Evolutionary conservation across 805 yeast genomes (phyloP).

Genomic region (Saccharomyces mikatae): DNA sequence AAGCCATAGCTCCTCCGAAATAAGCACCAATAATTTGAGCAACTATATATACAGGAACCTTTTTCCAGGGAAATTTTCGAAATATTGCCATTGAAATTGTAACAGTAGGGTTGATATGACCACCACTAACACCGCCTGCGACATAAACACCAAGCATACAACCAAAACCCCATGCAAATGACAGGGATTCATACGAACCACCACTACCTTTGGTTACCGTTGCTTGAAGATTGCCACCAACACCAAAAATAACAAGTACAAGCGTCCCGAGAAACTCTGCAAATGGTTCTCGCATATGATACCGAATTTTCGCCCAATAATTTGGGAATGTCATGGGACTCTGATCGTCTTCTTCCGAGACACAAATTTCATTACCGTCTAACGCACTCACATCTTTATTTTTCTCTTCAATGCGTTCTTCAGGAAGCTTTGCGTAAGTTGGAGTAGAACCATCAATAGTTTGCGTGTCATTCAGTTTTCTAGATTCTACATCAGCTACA

Average conservation of each 20-base stretch:
- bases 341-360: slow-evolving; percentile 2
- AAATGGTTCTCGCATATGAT: slow-evolving; percentile 31
- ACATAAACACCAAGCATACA: slow-evolving; percentile 38
- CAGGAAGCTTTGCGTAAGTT: background rate
- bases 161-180: slow-evolving; percentile 41
- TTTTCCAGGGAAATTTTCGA: slow-evolving; percentile 41
- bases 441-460: background rate
- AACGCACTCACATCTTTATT: background rate
- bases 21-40: slow-evolving; percentile 40
- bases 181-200: slow-evolving; percentile 34
- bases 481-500: slow-evolving; percentile 4
- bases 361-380: slow-evolving; percentile 3
- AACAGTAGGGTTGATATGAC: slow-evolving; percentile 42
- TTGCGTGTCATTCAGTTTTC: background rate
- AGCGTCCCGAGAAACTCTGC: slow-evolving; percentile 41
- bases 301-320: slow-evolving; percentile 13
- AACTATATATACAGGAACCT: slow-evolving; percentile 35
- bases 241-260: slow-evolving; percentile 37
- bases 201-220: slow-evolving; percentile 29
- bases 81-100: slow-evolving; percentile 37
- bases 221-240: slow-evolving; percentile 38
- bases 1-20: slow-evolving; percentile 37
- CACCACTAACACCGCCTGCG: slow-evolving; percentile 44
- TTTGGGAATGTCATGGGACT: slow-evolving; percentile 10
- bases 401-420: slow-evolving; percentile 2